Evolutionary conservation across 129 eudicot genomes (phyloP).

Genomic region (Arctium minus): DNA sequence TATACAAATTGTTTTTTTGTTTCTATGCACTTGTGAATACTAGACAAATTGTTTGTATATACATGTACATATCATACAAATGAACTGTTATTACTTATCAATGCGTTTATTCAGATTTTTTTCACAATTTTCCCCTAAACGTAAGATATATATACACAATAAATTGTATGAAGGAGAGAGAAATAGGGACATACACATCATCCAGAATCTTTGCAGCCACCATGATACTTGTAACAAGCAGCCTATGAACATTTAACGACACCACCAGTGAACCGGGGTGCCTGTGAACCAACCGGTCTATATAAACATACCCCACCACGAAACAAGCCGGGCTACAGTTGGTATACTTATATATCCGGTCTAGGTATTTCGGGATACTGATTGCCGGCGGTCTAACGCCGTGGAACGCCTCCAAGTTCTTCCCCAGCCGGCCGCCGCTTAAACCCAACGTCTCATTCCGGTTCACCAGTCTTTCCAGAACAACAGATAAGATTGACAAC

Average conservation of each 20-base stretch:
- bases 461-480: constrained; percentile 66
- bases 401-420: constrained; percentile 60
- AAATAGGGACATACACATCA: constrained; percentile 57
- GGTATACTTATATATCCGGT: constrained; percentile 84
- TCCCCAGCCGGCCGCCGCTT: constrained; percentile 27
- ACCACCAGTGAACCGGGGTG: constrained; percentile 74
- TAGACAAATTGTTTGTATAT: too few relatives aligned
- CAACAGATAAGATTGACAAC: constrained; percentile 49
- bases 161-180: neutral
- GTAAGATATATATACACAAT: too few relatives aligned
- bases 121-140: too few relatives aligned
- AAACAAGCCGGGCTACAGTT: constrained; percentile 93
- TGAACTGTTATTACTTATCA: too few relatives aligned
- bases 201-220: constrained; percentile 91
- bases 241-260: constrained; percentile 79
- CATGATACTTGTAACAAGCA: constrained; percentile 86
- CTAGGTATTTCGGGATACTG: constrained; percentile 70
- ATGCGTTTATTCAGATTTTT: too few relatives aligned
- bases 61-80: too few relatives aligned
- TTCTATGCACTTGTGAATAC: too few relatives aligned
- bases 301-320: constrained; percentile 84
- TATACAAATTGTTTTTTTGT: too few relatives aligned
- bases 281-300: constrained; percentile 72
- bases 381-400: constrained; percentile 80
- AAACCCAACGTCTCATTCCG: constrained; percentile 52